Base-by-base conservation (phyloP, 495 filamentous ascomycete genomes). In the Penicillium tannophilum region DNA sequence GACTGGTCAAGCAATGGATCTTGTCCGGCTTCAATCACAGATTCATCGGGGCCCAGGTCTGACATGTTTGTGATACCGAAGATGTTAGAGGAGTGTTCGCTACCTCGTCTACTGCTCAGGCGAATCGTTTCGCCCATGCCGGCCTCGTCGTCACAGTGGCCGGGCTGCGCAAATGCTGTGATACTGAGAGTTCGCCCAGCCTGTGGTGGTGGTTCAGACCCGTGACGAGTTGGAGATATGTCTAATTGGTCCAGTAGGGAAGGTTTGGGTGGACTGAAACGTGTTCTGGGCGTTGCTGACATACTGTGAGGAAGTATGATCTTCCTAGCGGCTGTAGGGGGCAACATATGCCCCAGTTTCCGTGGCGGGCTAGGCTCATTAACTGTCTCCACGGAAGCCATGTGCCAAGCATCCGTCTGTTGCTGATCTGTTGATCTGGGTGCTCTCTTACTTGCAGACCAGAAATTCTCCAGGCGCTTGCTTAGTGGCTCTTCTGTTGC, bases 181-280 rank as follows among this genome's bases (percentile, higher is more conserved):
- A 70, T 65, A 30, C 57, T 65, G 50, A 65, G 46, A 26, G 63
- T 57, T 52, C 58, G 58, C 4, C 44, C 57, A 51, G 62, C 63
- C 41, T 76, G 73, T 11, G 71, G 64, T 31, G 72, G 68, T 7
- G 69, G 63, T 16, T 71, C 72, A 46, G 70, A 68, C 20, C 61
- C 60, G 20, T 70, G 70, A 9, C 76, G 71, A 23, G 73, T 78
- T 33, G 77, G 77, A 11, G 77, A 78, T 33, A 69, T 60, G 47
- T 78, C 76, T 11, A 76, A 61, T 49, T 74, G 70, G 19, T 78
- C 76, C 16, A 78, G 65, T 10, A 78, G 70, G 30, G 76, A 74
- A 17, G 73, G 76, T 54, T 78, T 78, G 8, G 76, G 76, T 31
- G 72, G 76, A 48, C 76, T 80, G 53, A 80, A 80, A 42, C 77